Conservation (phyloP, 2,329 filamentous ascomycete genomes). For the Mollisia scopiformis region DNA sequence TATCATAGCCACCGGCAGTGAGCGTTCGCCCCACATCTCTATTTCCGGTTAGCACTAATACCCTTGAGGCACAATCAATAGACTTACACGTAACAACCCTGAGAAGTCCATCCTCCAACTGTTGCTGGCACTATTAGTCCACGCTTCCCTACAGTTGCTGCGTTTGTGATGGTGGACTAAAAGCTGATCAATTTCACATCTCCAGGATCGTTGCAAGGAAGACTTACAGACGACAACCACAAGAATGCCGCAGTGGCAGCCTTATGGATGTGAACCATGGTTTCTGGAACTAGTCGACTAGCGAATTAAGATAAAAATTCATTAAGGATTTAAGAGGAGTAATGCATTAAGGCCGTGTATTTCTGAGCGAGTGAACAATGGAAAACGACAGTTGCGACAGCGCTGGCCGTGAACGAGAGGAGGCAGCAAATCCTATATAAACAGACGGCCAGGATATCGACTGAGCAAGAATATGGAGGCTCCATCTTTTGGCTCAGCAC, state of each 20-base stretch:
- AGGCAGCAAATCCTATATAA: background rate
- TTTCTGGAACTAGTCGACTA: conserved; percentile 1
- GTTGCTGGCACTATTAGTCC: conserved; percentile 14
- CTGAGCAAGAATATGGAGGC: background rate
- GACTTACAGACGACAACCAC: conserved; percentile 9
- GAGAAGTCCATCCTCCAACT: conserved; percentile 22
- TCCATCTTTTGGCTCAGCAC: conserved; percentile 3
- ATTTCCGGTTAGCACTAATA: background rate
- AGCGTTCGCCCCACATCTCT: conserved; percentile 21
- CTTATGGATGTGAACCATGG: background rate
- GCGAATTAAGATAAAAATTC: background rate
- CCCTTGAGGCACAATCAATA: background rate
- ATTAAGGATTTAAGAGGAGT: background rate
- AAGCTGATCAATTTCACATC: background rate
- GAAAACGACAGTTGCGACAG: conserved; percentile 9
- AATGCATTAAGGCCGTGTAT: conserved; percentile 1
- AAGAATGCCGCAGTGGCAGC: conserved; percentile 8
- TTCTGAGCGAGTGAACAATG: conserved; percentile 5
- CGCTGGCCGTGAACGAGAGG: conserved; percentile 1
- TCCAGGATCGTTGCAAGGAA: background rate
- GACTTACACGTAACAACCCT: conserved; percentile 25
- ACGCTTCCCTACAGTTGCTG: conserved; percentile 15
- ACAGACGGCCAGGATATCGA: background rate
- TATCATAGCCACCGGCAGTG: conserved; percentile 16
- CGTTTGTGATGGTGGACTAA: background rate